Conservation (phyloP, 2,329 filamentous ascomycete genomes). For the Hypoxylon sp. region DNA sequence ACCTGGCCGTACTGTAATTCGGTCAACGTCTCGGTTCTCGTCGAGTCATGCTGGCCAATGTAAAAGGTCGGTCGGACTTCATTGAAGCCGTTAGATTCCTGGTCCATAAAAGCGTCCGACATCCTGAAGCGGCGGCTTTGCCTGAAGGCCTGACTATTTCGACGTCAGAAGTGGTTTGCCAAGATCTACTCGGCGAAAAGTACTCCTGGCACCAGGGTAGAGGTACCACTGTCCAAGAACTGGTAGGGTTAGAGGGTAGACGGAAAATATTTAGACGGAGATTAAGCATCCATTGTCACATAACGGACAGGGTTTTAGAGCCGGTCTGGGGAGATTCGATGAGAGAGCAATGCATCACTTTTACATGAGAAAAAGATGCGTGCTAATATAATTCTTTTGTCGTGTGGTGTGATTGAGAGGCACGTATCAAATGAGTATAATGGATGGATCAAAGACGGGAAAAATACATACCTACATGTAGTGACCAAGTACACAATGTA, state of each 20-base stretch:
- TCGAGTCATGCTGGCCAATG: slow-evolving; percentile 80
- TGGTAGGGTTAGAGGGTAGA: slow-evolving; percentile 7
- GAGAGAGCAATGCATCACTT: slow-evolving; percentile 7
- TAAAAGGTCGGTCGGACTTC: slow-evolving; percentile 70
- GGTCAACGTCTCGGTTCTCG: slow-evolving; percentile 69
- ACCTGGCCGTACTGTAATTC: slow-evolving; percentile 75
- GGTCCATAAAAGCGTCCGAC: slow-evolving; percentile 41
- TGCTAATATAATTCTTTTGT: slow-evolving; percentile 26
- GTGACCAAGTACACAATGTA: too few relatives aligned
- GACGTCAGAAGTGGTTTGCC: background rate
- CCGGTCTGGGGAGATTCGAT: background rate
- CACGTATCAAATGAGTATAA: slow-evolving; percentile 18
- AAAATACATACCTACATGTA: too few relatives aligned
- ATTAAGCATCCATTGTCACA: slow-evolving; percentile 26
- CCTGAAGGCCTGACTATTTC: slow-evolving; percentile 9
- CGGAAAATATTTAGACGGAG: slow-evolving; percentile 1
- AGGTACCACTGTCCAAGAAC: background rate
- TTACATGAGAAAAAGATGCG: slow-evolving; percentile 11
- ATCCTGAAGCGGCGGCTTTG: slow-evolving; percentile 32
- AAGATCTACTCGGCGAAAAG: background rate
- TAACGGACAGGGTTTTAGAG: background rate
- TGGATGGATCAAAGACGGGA: slow-evolving; percentile 3
- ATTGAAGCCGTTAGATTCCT: slow-evolving; percentile 57
- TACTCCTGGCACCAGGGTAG: slow-evolving; percentile 1
- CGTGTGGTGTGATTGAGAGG: slow-evolving; percentile 23